A percentile compares a stretch with the other conserved stretches of the same genome.
Conservation (phyloP, 768 basidiomycete genomes). For the Glaciozyma antarctica region DNA sequence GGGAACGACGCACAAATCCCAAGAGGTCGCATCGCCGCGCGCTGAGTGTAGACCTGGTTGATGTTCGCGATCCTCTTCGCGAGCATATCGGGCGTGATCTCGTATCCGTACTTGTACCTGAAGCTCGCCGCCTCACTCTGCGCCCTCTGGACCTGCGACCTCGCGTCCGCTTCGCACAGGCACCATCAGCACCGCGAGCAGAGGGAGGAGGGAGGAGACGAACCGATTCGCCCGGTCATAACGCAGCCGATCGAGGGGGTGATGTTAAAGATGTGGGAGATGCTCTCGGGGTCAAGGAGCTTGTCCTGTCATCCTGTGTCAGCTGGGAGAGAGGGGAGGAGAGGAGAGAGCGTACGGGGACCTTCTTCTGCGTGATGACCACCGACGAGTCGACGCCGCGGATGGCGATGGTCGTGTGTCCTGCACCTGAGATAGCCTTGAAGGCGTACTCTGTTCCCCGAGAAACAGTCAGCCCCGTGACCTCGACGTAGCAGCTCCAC, state of each 20-base stretch:
- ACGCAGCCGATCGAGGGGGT: slow-evolving; percentile 96
- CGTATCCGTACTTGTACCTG: slow-evolving; percentile 93
- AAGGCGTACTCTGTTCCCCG: slow-evolving; percentile 78
- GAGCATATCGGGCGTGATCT: slow-evolving; percentile 94
- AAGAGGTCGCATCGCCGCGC: slow-evolving; percentile 90
- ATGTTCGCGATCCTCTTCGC: slow-evolving; percentile 91
- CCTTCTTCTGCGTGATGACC: slow-evolving; percentile 96
- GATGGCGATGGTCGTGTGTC: slow-evolving; percentile 85
- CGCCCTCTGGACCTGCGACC: slow-evolving; percentile 76
- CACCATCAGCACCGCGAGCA: not conserved
- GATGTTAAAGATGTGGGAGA: slow-evolving; percentile 92
- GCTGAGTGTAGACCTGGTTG: slow-evolving; percentile 97
- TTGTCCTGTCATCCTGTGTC: slow-evolving; percentile 69
- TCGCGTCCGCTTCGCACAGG: slow-evolving; percentile 64
- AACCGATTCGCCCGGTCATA: slow-evolving; percentile 93
- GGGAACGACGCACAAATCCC: slow-evolving; percentile 64
- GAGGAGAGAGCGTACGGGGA: slow-evolving; percentile 58
- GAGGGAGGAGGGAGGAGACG: slow-evolving; percentile 31
- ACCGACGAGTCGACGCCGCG: slow-evolving; percentile 90
- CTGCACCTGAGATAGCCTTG: slow-evolving; percentile 96
- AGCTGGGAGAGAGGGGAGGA: not conserved
- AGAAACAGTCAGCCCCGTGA: not conserved
- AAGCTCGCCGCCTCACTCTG: slow-evolving; percentile 82
- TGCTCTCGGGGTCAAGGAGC: slow-evolving; percentile 82
- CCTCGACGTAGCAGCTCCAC: not conserved